phyloP scores from a whole-genome alignment of 192 early-diverging fungal species.

The Umbelopsis ramanniana region DNA sequence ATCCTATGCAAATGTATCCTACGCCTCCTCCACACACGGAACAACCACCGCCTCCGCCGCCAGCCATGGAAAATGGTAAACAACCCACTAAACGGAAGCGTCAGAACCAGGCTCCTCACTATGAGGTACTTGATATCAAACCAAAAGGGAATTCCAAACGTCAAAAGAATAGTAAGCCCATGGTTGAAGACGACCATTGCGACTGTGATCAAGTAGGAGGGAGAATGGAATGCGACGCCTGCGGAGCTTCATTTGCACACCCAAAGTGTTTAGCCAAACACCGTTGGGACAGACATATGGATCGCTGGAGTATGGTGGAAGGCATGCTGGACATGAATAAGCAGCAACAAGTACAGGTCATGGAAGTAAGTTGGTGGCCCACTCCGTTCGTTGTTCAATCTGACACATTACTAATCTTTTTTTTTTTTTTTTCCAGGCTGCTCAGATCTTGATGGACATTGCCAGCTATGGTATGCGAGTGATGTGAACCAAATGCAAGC shows the following conservation, averaged over 20 bases:
- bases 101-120: constrained; percentile 10
- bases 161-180: constrained; percentile 1
- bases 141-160: constrained; percentile 1
- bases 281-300: constrained; percentile 20
- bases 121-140: constrained; percentile 12
- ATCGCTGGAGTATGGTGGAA: constrained; percentile 19
- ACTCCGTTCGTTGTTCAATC: not conserved
- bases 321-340: constrained; percentile 20
- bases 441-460: constrained; percentile 13
- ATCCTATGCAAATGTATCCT: constrained; percentile 21
- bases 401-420: not conserved
- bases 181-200: constrained; percentile 9
- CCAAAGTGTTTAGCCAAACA: constrained; percentile 24
- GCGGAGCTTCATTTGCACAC: constrained; percentile 21
- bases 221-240: constrained; percentile 16
- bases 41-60: not conserved
- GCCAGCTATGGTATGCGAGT: constrained; percentile 18
- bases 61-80: not conserved
- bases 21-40: not conserved
- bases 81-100: constrained; percentile 11
- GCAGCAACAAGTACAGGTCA: constrained; percentile 9
- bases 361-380: constrained; percentile 1
- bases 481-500: not conserved
- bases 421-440: constrained; percentile 1
- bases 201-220: constrained; percentile 21